A percentile compares a stretch with the other conserved stretches of the same genome.
Conservation (phyloP, 139 green algal species). For the Picochlorum sp. region DNA sequence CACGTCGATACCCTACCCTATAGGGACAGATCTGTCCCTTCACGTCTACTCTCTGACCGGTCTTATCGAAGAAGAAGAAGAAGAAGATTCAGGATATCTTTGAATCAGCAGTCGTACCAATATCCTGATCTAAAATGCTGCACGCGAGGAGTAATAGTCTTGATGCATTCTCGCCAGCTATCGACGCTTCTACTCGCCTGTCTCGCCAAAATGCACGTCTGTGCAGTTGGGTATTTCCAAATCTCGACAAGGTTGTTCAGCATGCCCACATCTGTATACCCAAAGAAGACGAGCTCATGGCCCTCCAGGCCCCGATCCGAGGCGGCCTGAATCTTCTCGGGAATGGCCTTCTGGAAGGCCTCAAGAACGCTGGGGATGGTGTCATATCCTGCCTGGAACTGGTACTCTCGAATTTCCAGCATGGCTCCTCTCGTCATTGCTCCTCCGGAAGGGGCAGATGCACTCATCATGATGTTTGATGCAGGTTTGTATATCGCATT, state of each 20-base stretch:
- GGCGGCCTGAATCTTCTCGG: slow-evolving; percentile 52
- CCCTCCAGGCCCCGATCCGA: slow-evolving; percentile 18
- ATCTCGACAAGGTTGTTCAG: slow-evolving; percentile 55
- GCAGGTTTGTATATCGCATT: slow-evolving; percentile 18
- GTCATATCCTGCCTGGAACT: slow-evolving; percentile 67
- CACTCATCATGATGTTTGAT: slow-evolving; percentile 4
- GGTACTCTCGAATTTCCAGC: slow-evolving; percentile 66
- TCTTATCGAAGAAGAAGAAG: no score
- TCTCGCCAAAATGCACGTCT: slow-evolving; percentile 52
- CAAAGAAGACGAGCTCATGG: slow-evolving; percentile 54
- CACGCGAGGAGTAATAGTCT: slow-evolving; percentile 48
- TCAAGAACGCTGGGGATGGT: slow-evolving; percentile 57
- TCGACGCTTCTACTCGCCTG: slow-evolving; percentile 42
- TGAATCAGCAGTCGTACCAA: no score
- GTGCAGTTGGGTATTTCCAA: slow-evolving; percentile 58
- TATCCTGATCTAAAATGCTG: slow-evolving; percentile 42
- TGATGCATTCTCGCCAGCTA: slow-evolving; percentile 53
- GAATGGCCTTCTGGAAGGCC: slow-evolving; percentile 47
- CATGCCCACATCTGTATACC: slow-evolving; percentile 52
- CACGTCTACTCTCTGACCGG: no score
- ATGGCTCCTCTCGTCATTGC: slow-evolving; percentile 23
- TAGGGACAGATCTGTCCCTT: no score
- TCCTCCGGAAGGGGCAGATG: no score
- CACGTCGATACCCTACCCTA: no score
- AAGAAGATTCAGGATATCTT: no score